Evolutionary conservation across 306 rosid species (phyloP).

Genomic region (barrel medic (Medicago truncatula)): MtrunA17r5.0-ANR NC_053043.1:46422001-46422500

Average conservation of each 20-base stretch:
- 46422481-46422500: neutral
- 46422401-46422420: conserved; percentile 70
- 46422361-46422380: conserved; percentile 86
- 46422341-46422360: conserved; percentile 91
- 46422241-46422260: conserved; percentile 25
- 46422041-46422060: conserved; percentile 97
- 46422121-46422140: conserved; percentile 93
- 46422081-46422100: conserved; percentile 82
- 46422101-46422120: conserved; percentile 75
- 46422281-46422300: neutral
- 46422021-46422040: conserved; percentile 86
- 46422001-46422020: conserved; percentile 83
- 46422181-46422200: conserved; percentile 98
- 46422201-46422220: conserved; percentile 1
- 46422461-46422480: neutral
- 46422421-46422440: neutral
- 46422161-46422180: conserved; percentile 96
- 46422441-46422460: neutral
- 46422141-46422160: conserved; percentile 92
- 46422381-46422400: conserved; percentile 91
- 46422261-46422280: conserved; percentile 28
- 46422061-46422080: conserved; percentile 99
- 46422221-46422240: neutral
- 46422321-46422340: conserved; percentile 75
- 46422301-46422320: conserved; percentile 14